Evolutionary conservation across 1,139 yeast species (phyloP).

Genomic region (Groenewaldozyma auringiensis): DNA sequence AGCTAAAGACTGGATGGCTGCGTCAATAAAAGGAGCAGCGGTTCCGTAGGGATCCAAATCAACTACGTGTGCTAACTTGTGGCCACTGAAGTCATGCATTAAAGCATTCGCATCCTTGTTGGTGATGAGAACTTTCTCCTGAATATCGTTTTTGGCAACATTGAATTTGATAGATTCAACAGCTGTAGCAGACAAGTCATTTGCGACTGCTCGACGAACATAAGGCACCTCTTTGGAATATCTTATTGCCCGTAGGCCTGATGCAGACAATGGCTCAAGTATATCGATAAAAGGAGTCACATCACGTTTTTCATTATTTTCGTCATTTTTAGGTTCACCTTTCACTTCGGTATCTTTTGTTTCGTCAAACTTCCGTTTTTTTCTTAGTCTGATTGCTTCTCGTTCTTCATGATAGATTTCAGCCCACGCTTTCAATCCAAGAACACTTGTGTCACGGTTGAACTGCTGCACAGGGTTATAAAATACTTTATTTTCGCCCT

Average conservation of each 20-base stretch:
- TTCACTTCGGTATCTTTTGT: conserved; percentile 8
- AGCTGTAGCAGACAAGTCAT: conserved; percentile 80
- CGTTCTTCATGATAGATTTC: conserved; percentile 40
- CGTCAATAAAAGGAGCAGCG: conserved; percentile 89
- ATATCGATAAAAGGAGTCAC: conserved; percentile 49
- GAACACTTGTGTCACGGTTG: conserved; percentile 81
- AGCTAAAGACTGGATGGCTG: conserved; percentile 72
- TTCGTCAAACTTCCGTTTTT: conserved; percentile 16
- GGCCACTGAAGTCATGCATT: conserved; percentile 51
- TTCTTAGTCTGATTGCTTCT: conserved; percentile 21
- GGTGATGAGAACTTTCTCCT: conserved; percentile 50
- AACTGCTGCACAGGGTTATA: conserved; percentile 96
- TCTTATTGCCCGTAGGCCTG: conserved; percentile 89
- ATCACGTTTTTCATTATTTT: conserved; percentile 4
- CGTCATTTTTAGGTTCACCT: conserved; percentile 7
- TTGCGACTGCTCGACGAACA: conserved; percentile 68
- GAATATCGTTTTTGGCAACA: conserved; percentile 55
- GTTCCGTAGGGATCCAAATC: conserved; percentile 98
- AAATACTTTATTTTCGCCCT: conserved; percentile 65
- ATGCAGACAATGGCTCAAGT: conserved; percentile 87
- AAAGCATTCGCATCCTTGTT: conserved; percentile 82
- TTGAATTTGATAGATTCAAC: conserved; percentile 74
- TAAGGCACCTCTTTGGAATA: conserved; percentile 85
- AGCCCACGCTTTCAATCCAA: conserved; percentile 82
- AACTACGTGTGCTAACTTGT: conserved; percentile 52